phyloP scores from a whole-genome alignment of 176 grass and related monocot genomes.

The Lolium rigidum region DNA sequence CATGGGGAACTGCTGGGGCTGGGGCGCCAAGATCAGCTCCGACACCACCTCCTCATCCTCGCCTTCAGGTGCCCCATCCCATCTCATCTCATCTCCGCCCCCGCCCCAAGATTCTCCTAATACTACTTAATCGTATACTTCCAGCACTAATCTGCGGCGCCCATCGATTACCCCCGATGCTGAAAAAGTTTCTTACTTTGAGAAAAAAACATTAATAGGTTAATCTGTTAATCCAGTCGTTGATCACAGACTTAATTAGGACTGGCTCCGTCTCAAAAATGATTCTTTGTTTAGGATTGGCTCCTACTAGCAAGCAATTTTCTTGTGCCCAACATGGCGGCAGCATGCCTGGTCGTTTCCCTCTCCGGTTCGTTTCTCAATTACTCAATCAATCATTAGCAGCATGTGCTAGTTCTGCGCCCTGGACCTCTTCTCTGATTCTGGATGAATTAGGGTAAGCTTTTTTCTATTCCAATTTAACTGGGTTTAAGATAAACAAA shows the following conservation, averaged over 20 bases:
- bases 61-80: slow-evolving; percentile 40
- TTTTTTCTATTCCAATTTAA: background rate
- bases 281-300: too few species aligned
- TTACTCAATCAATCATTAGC: background rate
- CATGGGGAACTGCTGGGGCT: slow-evolving; percentile 85
- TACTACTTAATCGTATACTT: too few species aligned
- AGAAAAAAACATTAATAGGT: background rate
- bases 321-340: too few species aligned
- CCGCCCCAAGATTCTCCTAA: too few species aligned
- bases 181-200: background rate
- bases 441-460: background rate
- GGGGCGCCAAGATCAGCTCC: slow-evolving; percentile 75
- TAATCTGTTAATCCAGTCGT: background rate
- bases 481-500: background rate
- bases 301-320: background rate
- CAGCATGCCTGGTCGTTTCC: background rate
- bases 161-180: background rate
- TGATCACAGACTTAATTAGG: background rate
- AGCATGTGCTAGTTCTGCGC: background rate
- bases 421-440: background rate
- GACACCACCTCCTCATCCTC: slow-evolving; percentile 48
- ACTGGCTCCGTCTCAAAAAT: too few species aligned
- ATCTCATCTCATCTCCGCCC: too few species aligned
- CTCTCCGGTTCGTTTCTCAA: background rate
- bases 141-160: background rate